Evolutionary conservation across 2,329 filamentous ascomycete genomes (phyloP).

Genomic region (Alternaria angustiovoidea): DNA sequence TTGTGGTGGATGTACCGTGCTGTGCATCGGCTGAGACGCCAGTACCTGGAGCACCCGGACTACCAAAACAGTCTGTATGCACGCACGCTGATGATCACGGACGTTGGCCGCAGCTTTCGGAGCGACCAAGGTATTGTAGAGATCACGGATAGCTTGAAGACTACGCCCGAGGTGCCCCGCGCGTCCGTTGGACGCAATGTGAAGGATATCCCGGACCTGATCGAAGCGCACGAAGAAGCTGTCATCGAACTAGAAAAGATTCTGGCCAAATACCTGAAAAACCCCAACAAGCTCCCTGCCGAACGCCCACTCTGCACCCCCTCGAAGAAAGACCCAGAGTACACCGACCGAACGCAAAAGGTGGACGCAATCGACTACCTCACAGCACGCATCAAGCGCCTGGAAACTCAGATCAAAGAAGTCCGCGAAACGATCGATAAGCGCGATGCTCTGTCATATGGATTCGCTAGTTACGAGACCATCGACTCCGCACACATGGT

Average conservation of each 20-base stretch:
- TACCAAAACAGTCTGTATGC: constrained; percentile 90
- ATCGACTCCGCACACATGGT: constrained; percentile 89
- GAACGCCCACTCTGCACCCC: constrained; percentile 80
- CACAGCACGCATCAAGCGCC: constrained; percentile 79
- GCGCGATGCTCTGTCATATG: constrained; percentile 87
- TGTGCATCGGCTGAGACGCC: constrained; percentile 73
- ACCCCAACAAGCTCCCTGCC: constrained; percentile 80
- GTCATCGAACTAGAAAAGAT: constrained; percentile 85
- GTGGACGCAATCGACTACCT: constrained; percentile 95
- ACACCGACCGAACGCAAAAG: constrained; percentile 72
- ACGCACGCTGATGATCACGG: constrained; percentile 72
- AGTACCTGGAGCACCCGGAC: constrained; percentile 84
- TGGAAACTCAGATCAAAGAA: constrained; percentile 86
- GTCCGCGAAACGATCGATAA: constrained; percentile 84
- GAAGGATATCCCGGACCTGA: constrained; percentile 84
- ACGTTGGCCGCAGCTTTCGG: constrained; percentile 78
- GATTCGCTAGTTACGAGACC: constrained; percentile 91
- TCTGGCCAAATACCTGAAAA: constrained; percentile 88
- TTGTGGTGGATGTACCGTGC: constrained; percentile 90
- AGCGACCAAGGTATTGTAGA: constrained; percentile 88
- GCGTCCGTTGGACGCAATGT: constrained; percentile 90
- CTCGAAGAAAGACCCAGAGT: constrained; percentile 75
- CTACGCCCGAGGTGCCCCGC: constrained; percentile 78
- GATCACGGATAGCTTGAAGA: constrained; percentile 81
- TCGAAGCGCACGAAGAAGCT: constrained; percentile 80